Percentiles rank a stretch among this genome's conserved stretches.
Conservation (phyloP, 345 rosid species). For the Bretschneidera sinensis region DNA sequence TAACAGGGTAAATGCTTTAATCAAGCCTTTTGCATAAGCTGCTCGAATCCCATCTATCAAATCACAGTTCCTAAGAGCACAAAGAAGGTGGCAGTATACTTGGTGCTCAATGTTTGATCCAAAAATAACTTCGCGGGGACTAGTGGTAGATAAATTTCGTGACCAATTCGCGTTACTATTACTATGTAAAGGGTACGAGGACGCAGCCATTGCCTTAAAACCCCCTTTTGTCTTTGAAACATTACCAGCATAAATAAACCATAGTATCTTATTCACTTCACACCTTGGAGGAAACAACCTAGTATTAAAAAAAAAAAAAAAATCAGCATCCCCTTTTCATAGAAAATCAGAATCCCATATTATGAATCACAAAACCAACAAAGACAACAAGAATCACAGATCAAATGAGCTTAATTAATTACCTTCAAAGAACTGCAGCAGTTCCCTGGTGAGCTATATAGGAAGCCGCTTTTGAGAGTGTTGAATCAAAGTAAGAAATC, state of each 20-base stretch:
- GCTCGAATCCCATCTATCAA: slow-evolving; percentile 34
- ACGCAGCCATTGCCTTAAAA: slow-evolving; percentile 44
- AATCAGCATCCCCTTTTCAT: no score
- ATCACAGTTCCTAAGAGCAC: slow-evolving; percentile 38
- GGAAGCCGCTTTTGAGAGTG: no score
- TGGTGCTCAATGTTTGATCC: slow-evolving; percentile 38
- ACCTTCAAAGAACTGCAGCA: no score
- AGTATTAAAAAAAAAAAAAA: background rate
- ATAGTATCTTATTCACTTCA: slow-evolving; percentile 26
- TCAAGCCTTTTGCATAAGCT: slow-evolving; percentile 37
- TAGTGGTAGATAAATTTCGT: slow-evolving; percentile 17
- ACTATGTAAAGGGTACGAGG: slow-evolving; percentile 32
- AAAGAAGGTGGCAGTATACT: slow-evolving; percentile 49
- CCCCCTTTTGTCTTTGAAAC: slow-evolving; percentile 37
- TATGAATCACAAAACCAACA: no score
- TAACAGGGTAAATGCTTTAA: slow-evolving; percentile 24
- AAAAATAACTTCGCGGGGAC: slow-evolving; percentile 38
- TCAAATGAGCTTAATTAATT: no score
- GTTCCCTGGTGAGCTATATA: no score
- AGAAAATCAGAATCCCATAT: no score
- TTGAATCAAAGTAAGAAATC: no score
- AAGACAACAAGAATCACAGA: no score
- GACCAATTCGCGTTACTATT: slow-evolving; percentile 18
- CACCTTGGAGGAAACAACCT: slow-evolving; percentile 43
- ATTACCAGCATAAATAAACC: slow-evolving; percentile 31